phyloP scores from a whole-genome alignment of 495 filamentous ascomycete genomes.

The Talaromyces proteolyticus region DNA sequence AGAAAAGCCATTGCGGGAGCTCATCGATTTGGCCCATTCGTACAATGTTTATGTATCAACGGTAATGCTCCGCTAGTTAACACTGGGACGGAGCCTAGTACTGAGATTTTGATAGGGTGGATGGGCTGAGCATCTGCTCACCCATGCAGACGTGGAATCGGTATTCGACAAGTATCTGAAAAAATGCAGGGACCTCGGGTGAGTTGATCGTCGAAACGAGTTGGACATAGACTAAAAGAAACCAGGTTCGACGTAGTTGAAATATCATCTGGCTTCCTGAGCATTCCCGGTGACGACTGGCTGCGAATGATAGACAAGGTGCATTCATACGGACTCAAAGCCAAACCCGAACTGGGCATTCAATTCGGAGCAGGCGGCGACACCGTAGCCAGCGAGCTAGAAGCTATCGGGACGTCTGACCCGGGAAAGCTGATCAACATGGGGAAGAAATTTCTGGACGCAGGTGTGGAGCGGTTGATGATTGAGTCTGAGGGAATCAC shows the following conservation, averaged over 20 bases:
- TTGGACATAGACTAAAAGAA: not conserved
- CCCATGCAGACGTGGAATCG: conserved; percentile 32
- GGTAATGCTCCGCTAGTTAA: conserved; percentile 15
- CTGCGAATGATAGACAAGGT: conserved; percentile 50
- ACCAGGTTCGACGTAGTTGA: conserved; percentile 50
- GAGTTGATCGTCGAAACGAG: conserved; percentile 1
- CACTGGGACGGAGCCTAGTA: not conserved
- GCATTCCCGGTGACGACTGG: conserved; percentile 51
- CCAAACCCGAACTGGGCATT: conserved; percentile 57
- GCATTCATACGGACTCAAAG: conserved; percentile 40
- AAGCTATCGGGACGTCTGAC: conserved; percentile 47
- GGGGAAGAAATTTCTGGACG: conserved; percentile 45
- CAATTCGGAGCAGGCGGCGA: conserved; percentile 58
- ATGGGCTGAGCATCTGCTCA: conserved; percentile 51
- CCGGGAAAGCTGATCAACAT: conserved; percentile 43
- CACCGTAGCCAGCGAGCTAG: conserved; percentile 40
- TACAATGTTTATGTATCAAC: conserved; percentile 51
- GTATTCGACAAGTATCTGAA: conserved; percentile 47
- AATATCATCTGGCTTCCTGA: conserved; percentile 48
- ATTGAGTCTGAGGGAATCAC: conserved; percentile 60
- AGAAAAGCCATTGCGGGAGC: conserved; percentile 38
- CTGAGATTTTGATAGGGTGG: conserved; percentile 30
- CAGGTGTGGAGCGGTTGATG: conserved; percentile 53
- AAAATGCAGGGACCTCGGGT: conserved; percentile 46
- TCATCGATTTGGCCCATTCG: conserved; percentile 48